Base-by-base conservation (phyloP, 768 basidiomycete genomes). In the Suillus variegatus region DNA sequence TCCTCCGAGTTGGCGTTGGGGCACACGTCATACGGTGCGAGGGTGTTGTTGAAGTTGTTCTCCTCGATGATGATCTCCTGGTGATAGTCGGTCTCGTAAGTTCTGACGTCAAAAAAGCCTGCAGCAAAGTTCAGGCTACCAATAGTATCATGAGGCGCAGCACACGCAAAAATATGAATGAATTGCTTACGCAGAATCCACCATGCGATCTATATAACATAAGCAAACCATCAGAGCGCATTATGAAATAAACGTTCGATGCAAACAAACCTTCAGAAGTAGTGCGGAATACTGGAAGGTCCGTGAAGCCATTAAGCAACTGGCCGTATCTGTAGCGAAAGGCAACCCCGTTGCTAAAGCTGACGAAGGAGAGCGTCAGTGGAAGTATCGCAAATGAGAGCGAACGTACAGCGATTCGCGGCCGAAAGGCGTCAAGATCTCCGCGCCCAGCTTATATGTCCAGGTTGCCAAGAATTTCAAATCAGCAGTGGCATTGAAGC, bases 221-320 rank as follows among this genome's bases (percentile, higher is more conserved):
- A 41, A 60, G 9, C 25, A 60, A 60, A 38, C 5, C 10, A 41
- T 60, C 40, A 41, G 57, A 60, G 40, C 2, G 1, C 6, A 20
- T 28, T 6, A 4, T 41, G 40, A 60, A 60, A 28, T 6, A 41
- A 9, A 40, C 8, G 36, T n/a, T 22, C n/a, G 55, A n/a, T 32
- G 43, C 7, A n/a, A 18, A 22, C 41, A 32, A 55, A 75, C 80
- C 78, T 75, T 83, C 76, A 4, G 77, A 78, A 14, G 81, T 82
- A 2, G 81, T 85, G 10, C 84, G 75, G 71, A 84, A 85, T 10
- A 86, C 84, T 20, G 84, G 84, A 1, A 84, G 72, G 28, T 77
- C 73, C 10, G 65, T 78, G 73, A 77, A 83, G 73, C 65, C 78
- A 68, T 73, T 78, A 25, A 86, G 70, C 18, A 84, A 72, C 47